A percentile compares a stretch with the other conserved stretches of the same genome.
These are phyloP conservation scores for Psilocybe cubensis DNA, from an alignment of 768 basidiomycete genomes.

Conservation along the genomic window DNA sequence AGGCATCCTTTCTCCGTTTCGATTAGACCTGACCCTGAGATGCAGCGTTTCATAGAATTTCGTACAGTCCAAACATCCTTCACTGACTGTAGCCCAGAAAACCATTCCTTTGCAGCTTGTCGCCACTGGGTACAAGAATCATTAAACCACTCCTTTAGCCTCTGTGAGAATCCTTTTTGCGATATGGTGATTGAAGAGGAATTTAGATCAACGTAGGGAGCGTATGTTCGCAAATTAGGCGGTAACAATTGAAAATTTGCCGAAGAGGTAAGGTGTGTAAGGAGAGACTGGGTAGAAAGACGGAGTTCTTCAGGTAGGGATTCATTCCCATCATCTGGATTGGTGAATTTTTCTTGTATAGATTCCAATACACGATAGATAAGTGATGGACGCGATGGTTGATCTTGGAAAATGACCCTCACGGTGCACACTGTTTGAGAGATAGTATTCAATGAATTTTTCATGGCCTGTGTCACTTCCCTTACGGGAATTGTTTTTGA, in stretches of 20 bases:
- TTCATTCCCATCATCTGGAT: slow-evolving; percentile 19
- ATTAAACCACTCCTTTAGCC: slow-evolving; percentile 67
- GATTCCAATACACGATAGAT: slow-evolving; percentile 59
- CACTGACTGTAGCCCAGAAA: slow-evolving; percentile 59
- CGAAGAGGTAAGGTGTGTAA: slow-evolving; percentile 79
- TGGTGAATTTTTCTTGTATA: slow-evolving; percentile 57
- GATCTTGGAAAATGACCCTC: slow-evolving; percentile 58
- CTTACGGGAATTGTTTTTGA: slow-evolving; percentile 24
- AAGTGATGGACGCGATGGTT: slow-evolving; percentile 42
- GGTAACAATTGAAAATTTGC: slow-evolving; percentile 83
- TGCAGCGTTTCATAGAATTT: slow-evolving; percentile 49
- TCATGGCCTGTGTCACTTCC: slow-evolving; percentile 58
- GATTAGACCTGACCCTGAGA: slow-evolving; percentile 47
- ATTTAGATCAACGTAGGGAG: slow-evolving; percentile 79
- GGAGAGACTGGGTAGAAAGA: slow-evolving; percentile 68
- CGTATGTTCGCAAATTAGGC: slow-evolving; percentile 69
- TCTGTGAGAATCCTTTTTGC: slow-evolving; percentile 43
- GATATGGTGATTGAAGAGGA: slow-evolving; percentile 59
- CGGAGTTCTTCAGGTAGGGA: slow-evolving; percentile 53
- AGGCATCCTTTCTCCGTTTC: slow-evolving; percentile 50
- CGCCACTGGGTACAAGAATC: slow-evolving; percentile 51
- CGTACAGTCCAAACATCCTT: slow-evolving; percentile 78
- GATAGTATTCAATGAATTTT: slow-evolving; percentile 56
- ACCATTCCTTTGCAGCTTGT: slow-evolving; percentile 54
- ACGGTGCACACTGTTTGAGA: slow-evolving; percentile 60